These are phyloP conservation scores for Elsinoe ampelina DNA, from an alignment of 2,329 filamentous ascomycete species.

Conservation along the genomic window DNA sequence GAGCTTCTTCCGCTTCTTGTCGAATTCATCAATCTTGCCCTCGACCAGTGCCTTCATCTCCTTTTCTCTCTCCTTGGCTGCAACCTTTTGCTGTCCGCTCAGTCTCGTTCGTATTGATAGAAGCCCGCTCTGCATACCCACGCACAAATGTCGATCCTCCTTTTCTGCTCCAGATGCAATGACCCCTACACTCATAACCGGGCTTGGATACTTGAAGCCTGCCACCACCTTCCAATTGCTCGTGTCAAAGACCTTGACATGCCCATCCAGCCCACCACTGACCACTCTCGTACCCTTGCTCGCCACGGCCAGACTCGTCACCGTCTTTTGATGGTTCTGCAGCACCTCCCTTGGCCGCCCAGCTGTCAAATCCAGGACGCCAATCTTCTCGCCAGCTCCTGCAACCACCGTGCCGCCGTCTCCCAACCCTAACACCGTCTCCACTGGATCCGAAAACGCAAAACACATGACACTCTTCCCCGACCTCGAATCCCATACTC, in stretches of 20 bases:
- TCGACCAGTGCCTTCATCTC: slow-evolving; percentile 76
- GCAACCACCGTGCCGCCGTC: slow-evolving; percentile 80
- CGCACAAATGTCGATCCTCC: slow-evolving; percentile 85
- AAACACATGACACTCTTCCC: slow-evolving; percentile 74
- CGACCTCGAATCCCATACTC: slow-evolving; percentile 82
- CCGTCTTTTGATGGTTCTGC: slow-evolving; percentile 94
- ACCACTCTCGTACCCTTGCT: slow-evolving; percentile 73
- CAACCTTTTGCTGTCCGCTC: slow-evolving; percentile 68
- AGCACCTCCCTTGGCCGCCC: slow-evolving; percentile 80
- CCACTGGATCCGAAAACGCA: slow-evolving; percentile 83
- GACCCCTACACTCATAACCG: slow-evolving; percentile 74
- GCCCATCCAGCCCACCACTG: slow-evolving; percentile 83
- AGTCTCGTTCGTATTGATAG: slow-evolving; percentile 83
- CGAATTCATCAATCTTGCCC: slow-evolving; percentile 67
- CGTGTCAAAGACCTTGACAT: slow-evolving; percentile 95
- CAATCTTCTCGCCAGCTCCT: slow-evolving; percentile 75
- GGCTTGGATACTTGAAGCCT: slow-evolving; percentile 84
- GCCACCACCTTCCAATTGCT: slow-evolving; percentile 93
- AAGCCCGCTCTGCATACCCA: slow-evolving; percentile 91
- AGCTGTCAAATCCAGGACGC: slow-evolving; percentile 84
- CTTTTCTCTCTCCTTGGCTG: slow-evolving; percentile 66
- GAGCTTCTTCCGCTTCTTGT: slow-evolving; percentile 53
- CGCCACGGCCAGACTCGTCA: slow-evolving; percentile 75
- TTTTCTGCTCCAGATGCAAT: slow-evolving; percentile 57
- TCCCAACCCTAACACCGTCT: slow-evolving; percentile 77